phyloP scores from a whole-genome alignment of 2,329 filamentous ascomycete genomes.

The Venturia nashicola region DNA sequence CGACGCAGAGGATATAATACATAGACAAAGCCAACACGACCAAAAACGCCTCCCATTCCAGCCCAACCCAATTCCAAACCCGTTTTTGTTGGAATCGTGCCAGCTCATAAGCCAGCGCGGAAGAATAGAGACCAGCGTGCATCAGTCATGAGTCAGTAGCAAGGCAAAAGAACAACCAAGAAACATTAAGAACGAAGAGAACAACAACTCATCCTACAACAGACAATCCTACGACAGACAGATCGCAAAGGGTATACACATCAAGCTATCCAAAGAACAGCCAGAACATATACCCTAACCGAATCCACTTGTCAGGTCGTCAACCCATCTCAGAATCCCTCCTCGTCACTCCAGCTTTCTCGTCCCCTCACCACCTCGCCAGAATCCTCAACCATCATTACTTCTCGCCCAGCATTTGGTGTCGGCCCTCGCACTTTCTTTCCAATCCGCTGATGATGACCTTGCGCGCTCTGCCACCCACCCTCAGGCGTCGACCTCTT shows the following conservation, averaged over 20 bases:
- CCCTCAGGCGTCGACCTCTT: conserved; percentile 14
- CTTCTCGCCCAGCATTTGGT: conserved; percentile 23
- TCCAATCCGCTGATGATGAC: conserved; percentile 14
- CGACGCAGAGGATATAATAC: not conserved
- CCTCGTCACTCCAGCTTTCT: conserved; percentile 43
- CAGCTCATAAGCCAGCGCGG: not conserved
- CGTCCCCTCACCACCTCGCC: conserved; percentile 35
- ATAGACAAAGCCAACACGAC: not conserved
- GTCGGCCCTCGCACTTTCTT: conserved; percentile 23
- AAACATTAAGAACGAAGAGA: not conserved
- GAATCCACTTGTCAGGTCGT: not conserved
- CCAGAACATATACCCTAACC: not conserved
- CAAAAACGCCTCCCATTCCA: not conserved
- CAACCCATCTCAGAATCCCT: not conserved
- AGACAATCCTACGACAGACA: not conserved
- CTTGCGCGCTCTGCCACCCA: not conserved
- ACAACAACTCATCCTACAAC: not conserved
- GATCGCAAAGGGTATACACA: not conserved
- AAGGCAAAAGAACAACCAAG: not conserved
- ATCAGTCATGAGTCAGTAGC: not conserved
- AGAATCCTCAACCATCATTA: conserved; percentile 27
- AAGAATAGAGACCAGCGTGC: not conserved
- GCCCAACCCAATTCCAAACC: not conserved
- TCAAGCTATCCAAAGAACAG: not conserved
- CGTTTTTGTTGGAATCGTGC: not conserved